Conservation (phyloP, 768 basidiomycete genomes). For the Fomitopsis serialis region DNA sequence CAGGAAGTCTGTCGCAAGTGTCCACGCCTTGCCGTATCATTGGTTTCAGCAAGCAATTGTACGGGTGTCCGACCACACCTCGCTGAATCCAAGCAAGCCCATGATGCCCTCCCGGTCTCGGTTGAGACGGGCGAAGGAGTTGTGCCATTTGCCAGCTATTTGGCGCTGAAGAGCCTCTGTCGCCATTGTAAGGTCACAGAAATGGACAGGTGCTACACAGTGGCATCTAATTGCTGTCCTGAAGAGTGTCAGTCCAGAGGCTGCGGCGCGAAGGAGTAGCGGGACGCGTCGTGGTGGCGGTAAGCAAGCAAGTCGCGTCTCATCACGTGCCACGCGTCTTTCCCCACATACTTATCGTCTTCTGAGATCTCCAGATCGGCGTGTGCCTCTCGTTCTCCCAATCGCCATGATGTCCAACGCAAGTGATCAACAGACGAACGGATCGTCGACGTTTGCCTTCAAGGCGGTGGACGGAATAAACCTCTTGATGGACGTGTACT, state of each 20-base stretch:
- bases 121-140: constrained; percentile 24
- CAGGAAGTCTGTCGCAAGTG: constrained; percentile 45
- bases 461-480: constrained; percentile 24
- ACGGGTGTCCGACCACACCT: constrained; percentile 32
- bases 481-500: constrained; percentile 32
- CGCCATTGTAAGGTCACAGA: constrained; percentile 8
- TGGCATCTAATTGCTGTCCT: too few relatives aligned
- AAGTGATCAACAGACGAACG: too few relatives aligned
- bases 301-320: not conserved
- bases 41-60: not conserved
- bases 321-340: constrained; percentile 3
- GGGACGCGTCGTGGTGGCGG: not conserved
- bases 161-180: constrained; percentile 14
- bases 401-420: too few relatives aligned
- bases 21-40: constrained; percentile 51
- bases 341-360: not conserved
- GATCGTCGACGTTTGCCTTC: constrained; percentile 31
- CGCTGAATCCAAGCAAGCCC: constrained; percentile 47
- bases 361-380: not conserved
- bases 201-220: not conserved
- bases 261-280: not conserved
- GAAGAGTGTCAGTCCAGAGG: not conserved
- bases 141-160: constrained; percentile 23
- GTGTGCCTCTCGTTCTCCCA: not conserved
- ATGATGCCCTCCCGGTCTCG: constrained; percentile 23